Evolutionary conservation across 768 basidiomycete species (phyloP), one percentile per base, ranked within the genome.

Genomic region (Flagelloscypha sp.): DNA sequence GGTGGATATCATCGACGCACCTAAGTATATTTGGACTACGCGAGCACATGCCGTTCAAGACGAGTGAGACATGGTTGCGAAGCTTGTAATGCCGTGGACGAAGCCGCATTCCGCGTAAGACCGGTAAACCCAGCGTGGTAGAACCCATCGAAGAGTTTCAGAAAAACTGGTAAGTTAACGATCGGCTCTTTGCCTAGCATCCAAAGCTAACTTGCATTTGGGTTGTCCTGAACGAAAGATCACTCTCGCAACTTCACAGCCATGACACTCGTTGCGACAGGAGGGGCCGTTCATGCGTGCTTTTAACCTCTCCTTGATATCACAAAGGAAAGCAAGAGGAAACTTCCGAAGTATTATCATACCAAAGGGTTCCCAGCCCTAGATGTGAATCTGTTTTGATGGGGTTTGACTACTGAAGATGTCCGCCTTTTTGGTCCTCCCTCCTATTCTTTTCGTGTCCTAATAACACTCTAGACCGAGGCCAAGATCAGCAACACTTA

Each of bases 121-220:
- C 76, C 28, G 73, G 75, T 20, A 48, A 57, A 2, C 66, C 69
- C 2, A 57, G 62, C 30, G 74, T 72, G 57, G 71, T 70, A 7
- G 43, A 56, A 1, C 57, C 56, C 43, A 48, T 76, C 9, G 76
- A 76, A 13, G 70, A 73, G 33, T 81, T 78, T 61, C 69, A 68
- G 57, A 69, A 66, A 56, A 76, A 76, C 46, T 81, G 76, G 76
- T n/a, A n/a, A n/a, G n/a, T n/a, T n/a, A n/a, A n/a, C n/a, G n/a
- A n/a, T n/a, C n/a, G n/a, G n/a, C n/a, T n/a, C n/a, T n/a, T n/a
- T n/a, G n/a, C n/a, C n/a, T n/a, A n/a, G n/a, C n/a, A n/a, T n/a
- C n/a, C n/a, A n/a, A n/a, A n/a, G n/a, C n/a, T n/a, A n/a, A n/a
- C n/a, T n/a, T n/a, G n/a, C n/a, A n/a, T n/a, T n/a, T n/a, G n/a